Conservation (phyloP, 202 grass and related monocot species). For the Miscanthus sacchariflorus region DNA sequence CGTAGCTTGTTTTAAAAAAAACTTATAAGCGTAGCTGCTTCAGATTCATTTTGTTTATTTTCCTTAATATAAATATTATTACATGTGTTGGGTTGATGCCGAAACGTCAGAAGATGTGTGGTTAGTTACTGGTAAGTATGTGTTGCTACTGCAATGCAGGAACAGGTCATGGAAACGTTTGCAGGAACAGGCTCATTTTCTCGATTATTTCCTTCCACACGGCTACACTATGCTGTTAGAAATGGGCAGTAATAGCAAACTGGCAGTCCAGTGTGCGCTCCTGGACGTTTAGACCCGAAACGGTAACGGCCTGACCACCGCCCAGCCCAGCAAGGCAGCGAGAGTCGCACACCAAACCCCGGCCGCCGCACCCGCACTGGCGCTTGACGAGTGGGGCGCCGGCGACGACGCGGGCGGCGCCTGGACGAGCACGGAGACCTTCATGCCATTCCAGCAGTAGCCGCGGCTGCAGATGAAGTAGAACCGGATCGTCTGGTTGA, state of each 20-base stretch:
- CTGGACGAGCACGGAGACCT: conserved; percentile 56
- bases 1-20: too few relatives aligned
- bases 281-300: conserved; percentile 21
- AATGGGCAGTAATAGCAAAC: background rate
- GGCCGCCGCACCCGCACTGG: background rate
- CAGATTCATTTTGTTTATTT: too few relatives aligned
- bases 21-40: too few relatives aligned
- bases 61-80: background rate
- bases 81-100: background rate
- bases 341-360: background rate
- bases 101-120: background rate
- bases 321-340: background rate
- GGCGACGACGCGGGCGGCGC: background rate
- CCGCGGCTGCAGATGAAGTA: conserved; percentile 78
- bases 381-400: background rate
- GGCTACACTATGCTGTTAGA: background rate
- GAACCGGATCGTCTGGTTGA: conserved; percentile 45
- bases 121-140: background rate
- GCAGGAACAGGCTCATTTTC: background rate
- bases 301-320: background rate
- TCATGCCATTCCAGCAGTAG: conserved; percentile 66
- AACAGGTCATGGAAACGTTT: background rate
- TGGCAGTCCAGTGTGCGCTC: background rate
- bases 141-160: background rate
- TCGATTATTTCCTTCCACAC: conserved; percentile 1